Evolutionary conservation across 225 moss, liverwort and hornwort genomes (phyloP), one percentile per base, ranked within the genome.

Genomic region (Sphagnum contortum): DNA sequence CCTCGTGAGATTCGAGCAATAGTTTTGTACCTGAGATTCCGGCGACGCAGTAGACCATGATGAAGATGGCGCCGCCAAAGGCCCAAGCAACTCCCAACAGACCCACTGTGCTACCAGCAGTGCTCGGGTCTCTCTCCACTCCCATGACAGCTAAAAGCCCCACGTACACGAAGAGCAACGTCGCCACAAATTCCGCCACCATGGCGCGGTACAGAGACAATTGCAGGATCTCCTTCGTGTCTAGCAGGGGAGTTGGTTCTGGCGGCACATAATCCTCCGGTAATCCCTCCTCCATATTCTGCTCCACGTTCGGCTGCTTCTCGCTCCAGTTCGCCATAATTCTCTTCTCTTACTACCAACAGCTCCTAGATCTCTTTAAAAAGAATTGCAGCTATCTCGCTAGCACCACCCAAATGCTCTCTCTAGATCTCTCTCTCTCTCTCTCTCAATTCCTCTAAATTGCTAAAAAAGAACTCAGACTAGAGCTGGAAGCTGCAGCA

Each of bases 11-110:
- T 29, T 29, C 29, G 29, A 29, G 55, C 55, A 12, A 12, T 10
- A 56, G 12, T 29, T 29, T 59, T 59, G 54, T 47, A 80, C 80
- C 79, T 57, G 79, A 79, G 44, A 79, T 12, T 2, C 79, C 75
- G 5, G 79, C 79, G 29, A 69, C 72, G 72, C 79, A 79, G 55
- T 79, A 79, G 5, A 79, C 79, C 60, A 79, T 51, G 48, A 79
- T 12, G 56, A 79, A 79, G 66, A 75, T 72, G 69, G 72, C 75
- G 44, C 79, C 79, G 1, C 72, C 79, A 12, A 79, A 79, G 11
- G 63, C 69, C 79, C 79, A 75, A 1, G 79, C 68, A 2, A 2
- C 0, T 48, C 71, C 75, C n/a, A 72, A 13, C 45, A 66, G 4
- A 11, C 68, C 62, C 4, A 75, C 6, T 45, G 11, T 52, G 3